Base-by-base conservation (phyloP, 441 rosid genomes). In the Brassica hybrid region DNA sequence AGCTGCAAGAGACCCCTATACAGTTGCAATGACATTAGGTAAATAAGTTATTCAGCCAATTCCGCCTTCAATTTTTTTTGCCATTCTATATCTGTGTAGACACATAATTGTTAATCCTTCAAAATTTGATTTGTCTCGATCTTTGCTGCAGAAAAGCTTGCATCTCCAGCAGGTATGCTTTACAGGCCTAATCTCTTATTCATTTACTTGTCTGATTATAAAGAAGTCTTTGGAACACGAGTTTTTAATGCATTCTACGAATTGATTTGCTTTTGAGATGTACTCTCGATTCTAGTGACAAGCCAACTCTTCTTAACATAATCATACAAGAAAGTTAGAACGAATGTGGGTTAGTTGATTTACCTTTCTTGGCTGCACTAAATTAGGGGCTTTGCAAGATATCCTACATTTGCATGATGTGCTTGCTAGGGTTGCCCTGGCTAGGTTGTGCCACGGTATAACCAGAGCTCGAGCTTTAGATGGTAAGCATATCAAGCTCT, bases 321-420 rank as follows among this genome's bases (percentile, higher is more conserved):
- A 38, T 64, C 19, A 9, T 21, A 43, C n/a, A 36, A 75, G 52
- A 48, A 36, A 45, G 34, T 17, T 66, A 23, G 6, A 50, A 71
- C 54, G 43, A n/a, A 48, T 52, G 5, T 71, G 62, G 56, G 52
- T 69, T 41, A 19, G 78, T 67, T 79, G 38, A 67, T 76, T 69
- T 63, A 50, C 59, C 83, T 81, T 34, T 68, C 67, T 34, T 60
- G 16, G 65, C 56, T 81, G 21, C 75, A 52, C 56, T 77, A 82
- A 76, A 84, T 76, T 89, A 96, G 99, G 99, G 79, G 97, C 98
- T 64, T 84, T 96, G 92, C 98, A 90, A 82, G 99, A 96, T 86
- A 94, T 96, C 78, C 98, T 96, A 76, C 99, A 96, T 87, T 87
- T 96, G 87, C 98, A 94, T 83, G 99, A 96, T 83, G 99, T 96